A percentile compares a stretch with the other conserved stretches of the same genome.
Evolutionary conservation across 2,329 filamentous ascomycete genomes (phyloP).

Genomic region (Dryadomyces sulphureus): DNA sequence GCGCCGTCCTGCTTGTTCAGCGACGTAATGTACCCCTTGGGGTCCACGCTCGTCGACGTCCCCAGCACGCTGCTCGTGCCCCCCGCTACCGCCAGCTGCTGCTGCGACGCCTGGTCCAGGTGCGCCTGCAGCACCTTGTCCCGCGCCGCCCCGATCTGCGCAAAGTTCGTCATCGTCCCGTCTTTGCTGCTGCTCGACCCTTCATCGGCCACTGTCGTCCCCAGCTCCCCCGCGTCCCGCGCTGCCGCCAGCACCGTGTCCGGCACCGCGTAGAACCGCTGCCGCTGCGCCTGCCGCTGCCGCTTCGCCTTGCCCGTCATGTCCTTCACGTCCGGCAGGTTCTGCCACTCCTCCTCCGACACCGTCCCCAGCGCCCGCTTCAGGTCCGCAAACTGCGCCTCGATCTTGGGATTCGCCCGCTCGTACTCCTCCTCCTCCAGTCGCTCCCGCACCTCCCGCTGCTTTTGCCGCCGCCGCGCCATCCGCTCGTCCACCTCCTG

Average conservation of each 20-base stretch:
- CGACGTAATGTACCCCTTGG: constrained; percentile 89
- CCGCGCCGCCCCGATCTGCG: constrained; percentile 87
- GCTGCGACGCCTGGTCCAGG: constrained; percentile 55
- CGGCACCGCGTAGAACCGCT: constrained; percentile 89
- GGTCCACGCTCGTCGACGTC: constrained; percentile 81
- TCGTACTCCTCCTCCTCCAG: constrained; percentile 92
- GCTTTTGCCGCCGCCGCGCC: constrained; percentile 71
- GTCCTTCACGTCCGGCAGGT: constrained; percentile 87
- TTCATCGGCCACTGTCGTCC: constrained; percentile 79
- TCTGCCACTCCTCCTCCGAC: constrained; percentile 93
- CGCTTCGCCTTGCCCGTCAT: constrained; percentile 87
- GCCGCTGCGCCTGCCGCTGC: constrained; percentile 65
- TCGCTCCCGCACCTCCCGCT: constrained; percentile 89
- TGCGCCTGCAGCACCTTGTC: constrained; percentile 86
- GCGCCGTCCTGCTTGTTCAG: constrained; percentile 68
- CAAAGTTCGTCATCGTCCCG: constrained; percentile 95
- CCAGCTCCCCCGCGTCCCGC: constrained; percentile 64
- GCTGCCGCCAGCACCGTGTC: constrained; percentile 89
- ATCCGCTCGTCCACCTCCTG: constrained; percentile 94
- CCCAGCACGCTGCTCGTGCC: constrained; percentile 55
- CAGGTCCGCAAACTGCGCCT: constrained; percentile 91
- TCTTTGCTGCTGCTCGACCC: constrained; percentile 45
- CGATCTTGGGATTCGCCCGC: constrained; percentile 93
- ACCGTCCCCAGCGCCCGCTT: constrained; percentile 82
- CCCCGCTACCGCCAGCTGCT: constrained; percentile 46